Evolutionary conservation across 805 yeast genomes (phyloP), one percentile per base, ranked within the genome.

Genomic region (Kodamaea hsintzibuensis): DNA sequence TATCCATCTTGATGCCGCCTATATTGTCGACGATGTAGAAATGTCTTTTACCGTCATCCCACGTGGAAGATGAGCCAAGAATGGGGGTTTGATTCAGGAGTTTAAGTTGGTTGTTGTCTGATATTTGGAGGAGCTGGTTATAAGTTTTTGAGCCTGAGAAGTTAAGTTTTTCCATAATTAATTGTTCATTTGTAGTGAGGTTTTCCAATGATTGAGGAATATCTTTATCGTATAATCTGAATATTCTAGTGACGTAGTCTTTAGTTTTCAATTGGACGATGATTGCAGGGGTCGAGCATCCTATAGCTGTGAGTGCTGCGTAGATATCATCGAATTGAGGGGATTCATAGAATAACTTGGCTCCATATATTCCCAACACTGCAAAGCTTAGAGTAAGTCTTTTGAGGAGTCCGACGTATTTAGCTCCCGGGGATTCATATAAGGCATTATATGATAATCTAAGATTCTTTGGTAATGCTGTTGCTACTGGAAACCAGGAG

Each of bases 1-100:
- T 73, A 62, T 89, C 95, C 96, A 89, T 89, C 58, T 83, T 82
- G 65, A 88, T 71, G 1, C 96, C 96, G 1, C 96, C 95, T 44
- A 87, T 74, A 58, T 89, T 86, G 62, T 89, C 96, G 13, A 78
- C 81, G 1, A 89, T 80, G 62, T 83, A 87, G 65, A 74, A 83
- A 14, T 70, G 66, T 47, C 80, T 71, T 8, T 68, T 65, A 3
- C 61, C 58, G 1, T 78, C 79, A 35, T 72, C 65, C 76, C 84
- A 73, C 5, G 70, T 59, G 13, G 66, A 58, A 52, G 71, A 71
- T 10, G 76, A 71, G 3, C 57, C 49, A 27, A 68, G 51, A 3
- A 59, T 50, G 3, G 51, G 54, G 38, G 40, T 43, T 14, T 45
- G 43, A 7, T 68, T 65, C 14, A 72, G 70, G 1, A 83, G 62